phyloP scores from a whole-genome alignment of 2,329 filamentous ascomycete species.

The Neocatenulostroma microsporum region DNA sequence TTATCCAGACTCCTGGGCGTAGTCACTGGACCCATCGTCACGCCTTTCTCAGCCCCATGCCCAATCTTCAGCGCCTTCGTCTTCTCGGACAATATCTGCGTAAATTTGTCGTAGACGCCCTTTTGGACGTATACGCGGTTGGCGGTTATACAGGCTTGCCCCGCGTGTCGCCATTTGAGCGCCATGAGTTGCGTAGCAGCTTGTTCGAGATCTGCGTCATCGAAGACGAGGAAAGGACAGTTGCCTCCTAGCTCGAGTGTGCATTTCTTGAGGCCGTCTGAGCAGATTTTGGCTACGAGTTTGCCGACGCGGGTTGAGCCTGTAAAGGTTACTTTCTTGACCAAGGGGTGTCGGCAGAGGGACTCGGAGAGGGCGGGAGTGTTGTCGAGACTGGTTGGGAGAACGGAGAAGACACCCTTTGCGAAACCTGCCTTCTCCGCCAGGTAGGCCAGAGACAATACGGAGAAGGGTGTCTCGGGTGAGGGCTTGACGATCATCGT shows the following conservation, averaged over 20 bases:
- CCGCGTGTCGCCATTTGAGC: conserved; percentile 52
- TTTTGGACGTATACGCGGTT: conserved; percentile 59
- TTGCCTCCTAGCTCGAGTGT: conserved; percentile 59
- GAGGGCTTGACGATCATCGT: conserved; percentile 67
- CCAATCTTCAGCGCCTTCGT: conserved; percentile 52
- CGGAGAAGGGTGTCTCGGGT: conserved; percentile 57
- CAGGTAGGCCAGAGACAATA: conserved; percentile 47
- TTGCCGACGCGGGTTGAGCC: conserved; percentile 55
- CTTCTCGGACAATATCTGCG: conserved; percentile 46
- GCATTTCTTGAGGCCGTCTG: conserved; percentile 55
- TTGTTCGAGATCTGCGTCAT: conserved; percentile 55
- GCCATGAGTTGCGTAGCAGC: conserved; percentile 43
- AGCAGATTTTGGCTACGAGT: conserved; percentile 52
- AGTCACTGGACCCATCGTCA: conserved; percentile 55
- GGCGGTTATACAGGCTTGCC: conserved; percentile 58
- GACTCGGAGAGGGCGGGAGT: conserved; percentile 48
- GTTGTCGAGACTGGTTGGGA: conserved; percentile 52
- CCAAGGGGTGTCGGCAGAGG: conserved; percentile 49
- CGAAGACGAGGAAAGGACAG: conserved; percentile 57
- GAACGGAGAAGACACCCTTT: conserved; percentile 52
- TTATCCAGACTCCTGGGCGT: conserved; percentile 51
- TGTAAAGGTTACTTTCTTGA: conserved; percentile 58
- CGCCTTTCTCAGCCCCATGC: conserved; percentile 51
- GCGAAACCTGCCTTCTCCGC: conserved; percentile 51
- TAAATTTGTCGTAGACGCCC: conserved; percentile 55